Percentiles rank a stretch among this genome's conserved stretches.
Conservation (phyloP, 805 yeast species). For the Barnettozyma sp. region DNA sequence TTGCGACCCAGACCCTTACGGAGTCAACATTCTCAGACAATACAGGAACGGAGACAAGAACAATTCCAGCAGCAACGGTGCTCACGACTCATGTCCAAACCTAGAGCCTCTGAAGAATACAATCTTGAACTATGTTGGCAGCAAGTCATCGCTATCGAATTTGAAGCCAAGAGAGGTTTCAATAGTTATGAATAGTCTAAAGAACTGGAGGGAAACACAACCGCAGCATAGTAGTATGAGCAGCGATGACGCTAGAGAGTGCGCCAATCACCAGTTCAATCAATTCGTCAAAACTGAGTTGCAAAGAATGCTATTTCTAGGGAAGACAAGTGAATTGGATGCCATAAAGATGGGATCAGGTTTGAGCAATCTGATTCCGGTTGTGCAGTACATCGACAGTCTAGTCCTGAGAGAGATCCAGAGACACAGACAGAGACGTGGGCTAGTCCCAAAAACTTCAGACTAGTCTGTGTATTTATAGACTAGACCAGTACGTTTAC, state of each 20-base stretch:
- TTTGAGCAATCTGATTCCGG: background rate
- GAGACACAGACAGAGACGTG: background rate
- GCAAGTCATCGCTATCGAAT: slow-evolving; percentile 12
- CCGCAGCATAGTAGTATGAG: too few relatives aligned
- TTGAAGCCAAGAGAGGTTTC: slow-evolving; percentile 25
- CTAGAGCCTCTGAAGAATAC: slow-evolving; percentile 16
- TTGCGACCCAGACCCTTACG: slow-evolving; percentile 65
- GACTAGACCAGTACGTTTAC: too few relatives aligned
- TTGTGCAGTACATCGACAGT: slow-evolving; percentile 4
- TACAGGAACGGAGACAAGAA: slow-evolving; percentile 30
- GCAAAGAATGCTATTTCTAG: slow-evolving; percentile 49
- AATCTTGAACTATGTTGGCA: slow-evolving; percentile 16
- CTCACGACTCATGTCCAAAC: slow-evolving; percentile 13
- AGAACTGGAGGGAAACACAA: slow-evolving; percentile 6
- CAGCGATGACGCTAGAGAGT: too few relatives aligned
- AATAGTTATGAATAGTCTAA: slow-evolving; percentile 19
- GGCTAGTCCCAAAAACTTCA: background rate
- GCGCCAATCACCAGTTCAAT: background rate
- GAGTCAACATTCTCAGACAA: slow-evolving; percentile 47
- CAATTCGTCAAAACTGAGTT: slow-evolving; percentile 34
- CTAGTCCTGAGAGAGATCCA: background rate
- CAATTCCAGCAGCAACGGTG: too few relatives aligned
- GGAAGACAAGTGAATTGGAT: slow-evolving; percentile 58
- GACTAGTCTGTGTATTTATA: too few relatives aligned
- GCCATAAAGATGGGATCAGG: slow-evolving; percentile 19